Evolutionary conservation across 768 basidiomycete species (phyloP).

Genomic region (Mycena amicta): DNA sequence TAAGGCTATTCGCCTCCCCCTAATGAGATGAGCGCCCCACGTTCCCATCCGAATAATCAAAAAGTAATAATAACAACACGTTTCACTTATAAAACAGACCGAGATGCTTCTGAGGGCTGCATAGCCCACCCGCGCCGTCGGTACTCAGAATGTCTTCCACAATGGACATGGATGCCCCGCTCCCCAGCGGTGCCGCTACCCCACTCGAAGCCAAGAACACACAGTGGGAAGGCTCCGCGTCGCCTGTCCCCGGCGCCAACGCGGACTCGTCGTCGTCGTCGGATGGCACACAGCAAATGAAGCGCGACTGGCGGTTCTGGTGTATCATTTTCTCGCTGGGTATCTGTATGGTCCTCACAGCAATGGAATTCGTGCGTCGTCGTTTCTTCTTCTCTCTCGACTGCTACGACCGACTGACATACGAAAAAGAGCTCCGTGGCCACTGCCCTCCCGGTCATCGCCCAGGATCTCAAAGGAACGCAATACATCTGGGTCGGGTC

Average conservation of each 20-base stretch:
- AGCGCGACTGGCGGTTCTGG: neutral
- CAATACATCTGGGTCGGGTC: slow-evolving; percentile 38
- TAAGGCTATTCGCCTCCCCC: too few relatives aligned
- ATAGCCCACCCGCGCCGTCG: too few relatives aligned
- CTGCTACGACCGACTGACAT: neutral
- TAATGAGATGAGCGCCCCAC: too few relatives aligned
- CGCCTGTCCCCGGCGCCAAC: neutral
- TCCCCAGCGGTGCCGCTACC: too few relatives aligned
- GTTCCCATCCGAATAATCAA: too few relatives aligned
- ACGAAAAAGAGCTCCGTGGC: neutral
- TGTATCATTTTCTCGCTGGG: neutral
- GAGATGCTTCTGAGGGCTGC: too few relatives aligned
- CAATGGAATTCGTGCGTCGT: neutral
- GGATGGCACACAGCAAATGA: neutral
- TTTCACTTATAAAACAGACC: too few relatives aligned
- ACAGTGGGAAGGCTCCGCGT: too few relatives aligned
- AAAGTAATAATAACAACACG: too few relatives aligned
- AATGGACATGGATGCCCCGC: too few relatives aligned
- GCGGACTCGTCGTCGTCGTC: neutral
- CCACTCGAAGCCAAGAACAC: too few relatives aligned
- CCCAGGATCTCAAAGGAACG: slow-evolving; percentile 7
- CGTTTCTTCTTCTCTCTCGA: neutral
- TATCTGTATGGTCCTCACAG: neutral
- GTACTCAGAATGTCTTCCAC: too few relatives aligned
- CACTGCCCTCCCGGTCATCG: neutral